Percentiles rank a stretch among this genome's conserved stretches.
Evolutionary conservation across 345 rosid species (phyloP).

Genomic region (Ceriops tagal): DNA sequence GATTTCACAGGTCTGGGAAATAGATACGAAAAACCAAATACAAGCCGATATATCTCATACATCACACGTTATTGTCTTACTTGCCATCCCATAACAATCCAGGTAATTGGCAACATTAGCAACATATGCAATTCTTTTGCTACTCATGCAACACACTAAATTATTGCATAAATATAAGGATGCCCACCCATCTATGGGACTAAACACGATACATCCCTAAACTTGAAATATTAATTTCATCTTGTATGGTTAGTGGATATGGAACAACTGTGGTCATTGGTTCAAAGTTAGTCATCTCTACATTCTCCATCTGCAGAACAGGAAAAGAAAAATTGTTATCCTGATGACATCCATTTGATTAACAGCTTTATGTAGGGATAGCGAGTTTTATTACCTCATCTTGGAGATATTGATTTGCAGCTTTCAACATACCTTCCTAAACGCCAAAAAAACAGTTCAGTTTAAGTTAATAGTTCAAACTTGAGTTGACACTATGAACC

Average conservation of each 20-base stretch:
- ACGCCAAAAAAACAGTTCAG: not conserved
- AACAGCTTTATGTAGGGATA: not conserved
- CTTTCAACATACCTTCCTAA: constrained; percentile 73
- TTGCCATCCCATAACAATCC: no score
- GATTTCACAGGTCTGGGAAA: no score
- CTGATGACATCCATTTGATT: not conserved
- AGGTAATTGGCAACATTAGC: no score
- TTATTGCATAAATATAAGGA: not conserved
- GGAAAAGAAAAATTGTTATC: not conserved
- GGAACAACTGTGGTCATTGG: constrained; percentile 40
- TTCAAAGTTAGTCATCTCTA: constrained; percentile 40
- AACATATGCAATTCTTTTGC: no score
- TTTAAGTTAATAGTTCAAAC: not conserved
- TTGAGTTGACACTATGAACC: not conserved
- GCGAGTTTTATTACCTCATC: constrained; percentile 50
- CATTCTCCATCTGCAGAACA: constrained; percentile 53
- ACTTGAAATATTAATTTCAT: constrained; percentile 45
- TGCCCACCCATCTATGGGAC: no score
- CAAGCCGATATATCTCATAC: no score
- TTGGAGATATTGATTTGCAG: constrained; percentile 69
- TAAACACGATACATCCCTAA: no score
- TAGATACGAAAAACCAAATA: no score
- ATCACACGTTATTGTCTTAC: no score
- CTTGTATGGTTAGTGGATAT: constrained; percentile 59
- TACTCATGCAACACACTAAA: not conserved